These are phyloP conservation scores for Paralagenidium karlingii DNA, from an alignment of 352 stramenopile genomes.

Conservation along the genomic window DNA sequence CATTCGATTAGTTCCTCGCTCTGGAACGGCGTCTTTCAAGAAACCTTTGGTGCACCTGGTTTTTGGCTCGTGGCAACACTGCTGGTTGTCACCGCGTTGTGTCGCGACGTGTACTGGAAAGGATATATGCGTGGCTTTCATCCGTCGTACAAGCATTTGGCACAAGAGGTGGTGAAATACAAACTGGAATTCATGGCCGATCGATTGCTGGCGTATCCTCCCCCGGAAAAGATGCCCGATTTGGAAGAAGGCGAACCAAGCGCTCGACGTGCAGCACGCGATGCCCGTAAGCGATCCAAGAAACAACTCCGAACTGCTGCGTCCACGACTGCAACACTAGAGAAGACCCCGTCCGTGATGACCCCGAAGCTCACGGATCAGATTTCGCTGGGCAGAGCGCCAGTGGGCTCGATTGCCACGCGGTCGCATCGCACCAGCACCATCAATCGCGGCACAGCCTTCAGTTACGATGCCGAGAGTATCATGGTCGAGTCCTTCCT, in stretches of 20 bases:
- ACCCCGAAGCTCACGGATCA: background rate
- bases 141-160: slow-evolving; percentile 77
- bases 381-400: background rate
- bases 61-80: slow-evolving; percentile 77
- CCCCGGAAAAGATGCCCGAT: slow-evolving; percentile 48
- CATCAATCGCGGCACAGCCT: slow-evolving; percentile 54
- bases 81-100: slow-evolving; percentile 50
- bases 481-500: slow-evolving; percentile 86
- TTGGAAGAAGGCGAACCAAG: slow-evolving; percentile 24
- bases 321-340: background rate
- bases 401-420: background rate
- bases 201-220: slow-evolving; percentile 65
- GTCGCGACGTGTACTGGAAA: slow-evolving; percentile 73
- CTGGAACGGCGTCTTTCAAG: slow-evolving; percentile 72
- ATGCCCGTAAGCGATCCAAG: no score
- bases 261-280: no score
- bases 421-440: slow-evolving; percentile 2
- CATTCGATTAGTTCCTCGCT: slow-evolving; percentile 63
- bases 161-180: slow-evolving; percentile 71
- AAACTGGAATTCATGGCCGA: slow-evolving; percentile 41
- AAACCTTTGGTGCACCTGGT: slow-evolving; percentile 43
- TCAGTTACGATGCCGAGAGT: slow-evolving; percentile 83
- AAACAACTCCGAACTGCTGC: no score
- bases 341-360: background rate
- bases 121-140: slow-evolving; percentile 70